Evolutionary conservation across 768 basidiomycete species (phyloP), one percentile per base, ranked within the genome.

Genomic region (Xerocomus spinulosus): DNA sequence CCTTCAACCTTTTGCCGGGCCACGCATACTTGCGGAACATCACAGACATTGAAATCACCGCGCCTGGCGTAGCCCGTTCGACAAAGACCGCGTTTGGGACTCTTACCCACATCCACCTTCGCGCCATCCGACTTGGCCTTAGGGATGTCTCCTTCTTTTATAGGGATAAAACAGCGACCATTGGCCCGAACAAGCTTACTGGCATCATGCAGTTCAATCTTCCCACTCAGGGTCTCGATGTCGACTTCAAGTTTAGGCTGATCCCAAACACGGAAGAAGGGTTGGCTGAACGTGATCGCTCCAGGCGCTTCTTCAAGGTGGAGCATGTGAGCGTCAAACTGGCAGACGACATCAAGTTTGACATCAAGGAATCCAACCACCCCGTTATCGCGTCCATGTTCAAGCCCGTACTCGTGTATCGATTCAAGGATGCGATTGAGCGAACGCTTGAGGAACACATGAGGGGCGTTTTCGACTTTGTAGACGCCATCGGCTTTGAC

Each of bases 71-170:
- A 15, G 59, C 70, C 4, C 57, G 63, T 10, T 28, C 46, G 1
- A 65, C 77, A 0, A 72, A 66, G 40, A 80, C 80, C 3, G 64
- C 78, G 2, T 62, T 86, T 25, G 83, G 84, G 36, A 73, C 82
- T 0, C 72, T 85, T 49, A 87, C 83, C 0, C 83, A 83, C 37
- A 71, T 87, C 33, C 79, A 77, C 41, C 66, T 81, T 20, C 81
- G 83, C 50, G 86, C 82, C 1, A 63, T 88, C 0, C 83, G 84
- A 53, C 73, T 88, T 25, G 58, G 68, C 9, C 74, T 87, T 37
- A 68, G 73, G 49, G 80, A 87, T 26, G 76, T 88, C 0, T 86
- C 85, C 1, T 88, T 88, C 70, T 87, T 77, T 64, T 87, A 84
- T 65, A 75, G 74, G 30, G 85, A 88, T 65, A 80, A 83, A 56